Evolutionary conservation across 345 rosid genomes (phyloP).

Genomic region (Citropsis articulata): DNA sequence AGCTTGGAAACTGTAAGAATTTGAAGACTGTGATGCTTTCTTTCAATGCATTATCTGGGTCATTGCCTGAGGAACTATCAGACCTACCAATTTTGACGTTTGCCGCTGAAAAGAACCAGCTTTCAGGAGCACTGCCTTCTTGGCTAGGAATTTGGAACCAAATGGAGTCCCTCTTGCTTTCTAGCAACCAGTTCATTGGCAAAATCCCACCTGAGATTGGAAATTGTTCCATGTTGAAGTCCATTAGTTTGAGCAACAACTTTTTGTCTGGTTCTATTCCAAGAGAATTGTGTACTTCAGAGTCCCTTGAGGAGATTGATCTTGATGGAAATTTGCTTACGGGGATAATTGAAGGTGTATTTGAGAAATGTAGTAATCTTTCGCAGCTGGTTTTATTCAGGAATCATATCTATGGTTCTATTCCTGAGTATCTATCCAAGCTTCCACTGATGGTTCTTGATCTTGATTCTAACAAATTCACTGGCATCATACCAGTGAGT

Average conservation of each 20-base stretch:
- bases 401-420: conserved; percentile 56
- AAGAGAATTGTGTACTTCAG: conserved; percentile 41
- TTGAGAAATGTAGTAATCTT: conserved; percentile 55
- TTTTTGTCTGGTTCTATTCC: conserved; percentile 66
- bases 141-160: conserved; percentile 68
- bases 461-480: conserved; percentile 75
- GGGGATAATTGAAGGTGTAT: conserved; percentile 62
- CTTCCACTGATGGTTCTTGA: conserved; percentile 78
- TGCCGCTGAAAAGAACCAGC: conserved; percentile 65
- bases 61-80: conserved; percentile 64
- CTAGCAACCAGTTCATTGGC: conserved; percentile 60
- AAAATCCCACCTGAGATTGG: conserved; percentile 59
- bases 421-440: conserved; percentile 61
- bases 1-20: conserved; percentile 49
- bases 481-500: neutral
- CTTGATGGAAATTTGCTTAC: conserved; percentile 56
- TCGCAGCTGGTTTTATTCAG: conserved; percentile 53
- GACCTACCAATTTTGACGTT: conserved; percentile 59
- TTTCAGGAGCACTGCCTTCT: conserved; percentile 33
- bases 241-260: conserved; percentile 58
- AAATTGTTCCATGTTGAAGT: conserved; percentile 55
- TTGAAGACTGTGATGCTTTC: conserved; percentile 69
- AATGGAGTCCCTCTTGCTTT: conserved; percentile 45
- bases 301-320: conserved; percentile 54
- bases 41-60: conserved; percentile 70